phyloP scores from a whole-genome alignment of 805 yeast species.

The Priceomyces melissophilus region DNA sequence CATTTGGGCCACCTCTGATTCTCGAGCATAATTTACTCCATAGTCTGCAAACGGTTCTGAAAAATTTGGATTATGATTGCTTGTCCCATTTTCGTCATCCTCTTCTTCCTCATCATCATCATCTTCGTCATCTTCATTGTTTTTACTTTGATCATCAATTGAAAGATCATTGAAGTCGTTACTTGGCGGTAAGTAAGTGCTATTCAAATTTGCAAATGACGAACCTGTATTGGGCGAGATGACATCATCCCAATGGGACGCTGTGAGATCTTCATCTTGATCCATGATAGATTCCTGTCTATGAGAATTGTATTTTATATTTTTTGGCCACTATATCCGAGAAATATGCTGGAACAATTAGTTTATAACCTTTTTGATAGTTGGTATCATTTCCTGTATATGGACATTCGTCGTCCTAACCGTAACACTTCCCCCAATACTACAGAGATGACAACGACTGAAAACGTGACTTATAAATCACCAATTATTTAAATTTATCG shows the following conservation, averaged over 20 bases:
- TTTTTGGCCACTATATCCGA: no score
- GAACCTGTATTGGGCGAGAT: constrained; percentile 34
- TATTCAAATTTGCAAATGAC: constrained; percentile 5
- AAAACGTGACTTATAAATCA: not conserved
- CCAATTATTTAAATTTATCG: not conserved
- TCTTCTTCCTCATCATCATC: constrained; percentile 9
- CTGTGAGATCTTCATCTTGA: constrained; percentile 45
- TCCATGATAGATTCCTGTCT: constrained; percentile 25
- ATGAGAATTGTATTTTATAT: no score
- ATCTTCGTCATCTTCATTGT: constrained; percentile 9
- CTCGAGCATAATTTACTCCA: not conserved
- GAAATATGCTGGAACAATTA: no score
- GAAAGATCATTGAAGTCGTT: constrained; percentile 18
- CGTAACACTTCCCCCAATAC: no score
- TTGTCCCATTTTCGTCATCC: not conserved
- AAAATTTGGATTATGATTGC: not conserved
- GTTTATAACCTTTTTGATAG: not conserved
- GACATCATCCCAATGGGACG: constrained; percentile 63
- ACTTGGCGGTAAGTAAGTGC: constrained; percentile 10
- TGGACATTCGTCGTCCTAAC: no score
- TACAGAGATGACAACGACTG: no score
- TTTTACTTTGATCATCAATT: constrained; percentile 12
- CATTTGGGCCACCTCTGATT: constrained; percentile 18
- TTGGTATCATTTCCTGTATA: no score
- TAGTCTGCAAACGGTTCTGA: not conserved